phyloP scores from a whole-genome alignment of 2,329 filamentous ascomycete genomes.

The Dothideomycetes sp. region DNA sequence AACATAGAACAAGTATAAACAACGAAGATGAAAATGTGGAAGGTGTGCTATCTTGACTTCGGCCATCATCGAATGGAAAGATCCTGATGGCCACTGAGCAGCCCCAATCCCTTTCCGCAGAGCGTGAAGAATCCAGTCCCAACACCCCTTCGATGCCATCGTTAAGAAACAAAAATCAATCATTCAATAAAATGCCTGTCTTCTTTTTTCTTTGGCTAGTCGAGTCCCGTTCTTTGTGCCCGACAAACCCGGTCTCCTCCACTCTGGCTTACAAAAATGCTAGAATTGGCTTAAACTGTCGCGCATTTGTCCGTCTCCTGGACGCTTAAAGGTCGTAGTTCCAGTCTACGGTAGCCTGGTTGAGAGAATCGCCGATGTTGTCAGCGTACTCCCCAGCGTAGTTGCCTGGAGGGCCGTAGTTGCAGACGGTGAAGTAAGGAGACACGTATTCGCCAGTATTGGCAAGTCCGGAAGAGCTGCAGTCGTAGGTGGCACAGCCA shows the following conservation, averaged over 20 bases:
- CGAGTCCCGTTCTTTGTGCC: neutral
- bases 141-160: conserved; percentile 6
- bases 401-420: conserved; percentile 61
- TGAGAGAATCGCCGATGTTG: conserved; percentile 37
- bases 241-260: neutral
- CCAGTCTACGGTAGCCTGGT: conserved; percentile 8
- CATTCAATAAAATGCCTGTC: neutral
- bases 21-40: neutral
- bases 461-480: conserved; percentile 40
- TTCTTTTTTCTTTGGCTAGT: no score
- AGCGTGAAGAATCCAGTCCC: conserved; percentile 6
- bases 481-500: conserved; percentile 51
- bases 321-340: conserved; percentile 7
- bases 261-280: no score
- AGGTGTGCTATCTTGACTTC: neutral
- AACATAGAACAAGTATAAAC: neutral
- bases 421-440: conserved; percentile 75
- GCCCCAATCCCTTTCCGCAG: no score
- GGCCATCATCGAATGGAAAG: neutral
- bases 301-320: no score
- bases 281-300: no score
- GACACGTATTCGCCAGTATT: conserved; percentile 30
- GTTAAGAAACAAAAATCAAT: neutral
- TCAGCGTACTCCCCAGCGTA: conserved; percentile 39
- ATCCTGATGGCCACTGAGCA: no score